Base-by-base conservation (phyloP, 176 grass and related monocot genomes). In the Tuctoria greenei region DNA sequence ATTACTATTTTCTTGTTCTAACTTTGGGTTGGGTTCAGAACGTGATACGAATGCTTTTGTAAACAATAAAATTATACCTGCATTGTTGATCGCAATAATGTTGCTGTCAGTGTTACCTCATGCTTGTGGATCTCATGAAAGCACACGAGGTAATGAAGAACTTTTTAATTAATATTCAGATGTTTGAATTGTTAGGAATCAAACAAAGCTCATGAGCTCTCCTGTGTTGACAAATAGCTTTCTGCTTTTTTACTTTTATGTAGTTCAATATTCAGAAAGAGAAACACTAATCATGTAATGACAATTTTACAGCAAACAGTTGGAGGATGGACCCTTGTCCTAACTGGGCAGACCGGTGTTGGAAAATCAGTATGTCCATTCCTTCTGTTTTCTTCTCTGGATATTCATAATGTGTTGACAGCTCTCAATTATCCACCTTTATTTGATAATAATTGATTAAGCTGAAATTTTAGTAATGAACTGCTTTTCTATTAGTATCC, bases 331-430 rank as follows among this genome's bases (percentile, higher is more conserved):
- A 88, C 78, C 83, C 95, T 97, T 83, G 80, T 93, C 81, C 86
- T 97, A 71, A 93, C 88, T 84, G 95, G 95, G 26, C 84, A 93
- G 74, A 80, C 91, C 88, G 95, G 95, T 78, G 86, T 91, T 31
- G 91, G 95, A 85, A 97, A 97, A 93, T 92, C 95, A 55, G 95
- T 97, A 92, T 52, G 82, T 55, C 38, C 52, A 71, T 74, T 72
- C 72, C 40, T 75, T 12, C 17, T 63, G 56, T 16, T 63, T 50
- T 64, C 64, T 65, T 34, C 36, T 83, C 44, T 46, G 21, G 45
- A 47, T 50, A 49, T 77, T 46, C 34, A 47, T 7, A 12, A 37
- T 20, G 44, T 75, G 54, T 75, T 86, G 62, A 80, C 18, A 49
- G 21, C 16, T 63, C 41, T 62, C 47, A n/a, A 76, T n/a, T 75